A percentile compares a stretch with the other conserved stretches of the same genome.
Conservation (phyloP, 495 filamentous ascomycete genomes). For the Sordaria brevicollis region DNA sequence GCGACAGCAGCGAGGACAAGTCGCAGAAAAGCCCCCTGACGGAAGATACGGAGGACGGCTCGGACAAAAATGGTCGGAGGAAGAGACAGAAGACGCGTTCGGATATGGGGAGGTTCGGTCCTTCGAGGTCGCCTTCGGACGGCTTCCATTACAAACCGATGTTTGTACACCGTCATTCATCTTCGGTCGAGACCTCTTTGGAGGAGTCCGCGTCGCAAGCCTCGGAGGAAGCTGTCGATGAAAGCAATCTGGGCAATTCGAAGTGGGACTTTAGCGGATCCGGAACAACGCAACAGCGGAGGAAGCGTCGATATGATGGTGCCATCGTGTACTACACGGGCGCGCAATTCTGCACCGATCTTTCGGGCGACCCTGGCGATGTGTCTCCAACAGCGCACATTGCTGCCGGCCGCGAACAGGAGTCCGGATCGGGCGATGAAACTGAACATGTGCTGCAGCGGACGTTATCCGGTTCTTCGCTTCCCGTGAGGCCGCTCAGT, state of each 20-base stretch:
- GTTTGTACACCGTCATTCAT: constrained; percentile 38
- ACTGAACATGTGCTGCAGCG: constrained; percentile 2
- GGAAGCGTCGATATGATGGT: constrained; percentile 45
- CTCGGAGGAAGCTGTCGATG: constrained; percentile 18
- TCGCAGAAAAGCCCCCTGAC: constrained; percentile 28
- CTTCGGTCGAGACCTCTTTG: constrained; percentile 32
- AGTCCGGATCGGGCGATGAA: background rate
- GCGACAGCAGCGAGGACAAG: constrained; percentile 40
- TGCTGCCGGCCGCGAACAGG: constrained; percentile 20
- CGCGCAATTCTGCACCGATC: constrained; percentile 65
- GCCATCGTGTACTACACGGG: constrained; percentile 75
- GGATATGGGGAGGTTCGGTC: constrained; percentile 20
- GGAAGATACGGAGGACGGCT: constrained; percentile 29
- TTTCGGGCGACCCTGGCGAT: constrained; percentile 50
- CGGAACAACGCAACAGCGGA: constrained; percentile 27
- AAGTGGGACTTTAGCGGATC: constrained; percentile 33
- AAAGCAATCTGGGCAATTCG: constrained; percentile 28
- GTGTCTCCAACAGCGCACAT: constrained; percentile 29
- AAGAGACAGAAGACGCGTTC: constrained; percentile 29
- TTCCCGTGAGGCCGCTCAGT: constrained; percentile 33
- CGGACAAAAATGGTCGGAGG: constrained; percentile 20
- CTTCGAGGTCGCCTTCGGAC: constrained; percentile 25
- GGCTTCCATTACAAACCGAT: constrained; percentile 56
- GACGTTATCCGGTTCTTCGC: constrained; percentile 33
- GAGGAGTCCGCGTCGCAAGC: constrained; percentile 25